Evolutionary conservation across 371 early-diverging fungal genomes (phyloP).

Genomic region (Mucor ambiguus): DNA sequence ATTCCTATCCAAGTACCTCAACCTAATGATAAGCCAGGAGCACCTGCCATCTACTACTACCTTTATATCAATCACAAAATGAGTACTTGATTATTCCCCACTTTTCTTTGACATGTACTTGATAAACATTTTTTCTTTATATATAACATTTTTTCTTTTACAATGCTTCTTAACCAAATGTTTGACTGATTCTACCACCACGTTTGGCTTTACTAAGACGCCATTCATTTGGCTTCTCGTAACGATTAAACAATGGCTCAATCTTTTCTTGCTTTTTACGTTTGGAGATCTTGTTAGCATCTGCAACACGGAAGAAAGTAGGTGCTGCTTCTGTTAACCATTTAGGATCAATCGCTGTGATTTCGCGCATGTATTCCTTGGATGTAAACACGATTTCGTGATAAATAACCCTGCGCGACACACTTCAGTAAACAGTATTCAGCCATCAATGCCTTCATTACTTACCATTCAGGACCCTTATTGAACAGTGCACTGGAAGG

Average conservation of each 20-base stretch:
- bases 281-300: constrained; percentile 89
- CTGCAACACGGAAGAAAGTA: constrained; percentile 93
- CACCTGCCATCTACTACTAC: constrained; percentile 38
- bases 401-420: constrained; percentile 83
- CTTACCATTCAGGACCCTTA: constrained; percentile 92
- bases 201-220: constrained; percentile 79
- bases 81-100: neutral
- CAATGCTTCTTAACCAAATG: constrained; percentile 59
- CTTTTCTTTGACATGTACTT: neutral
- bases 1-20: constrained; percentile 31
- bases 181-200: constrained; percentile 77
- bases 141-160: constrained; percentile 6
- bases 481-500: constrained; percentile 94
- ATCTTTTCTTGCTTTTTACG: constrained; percentile 92
- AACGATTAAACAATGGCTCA: constrained; percentile 93
- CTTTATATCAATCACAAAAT: constrained; percentile 27
- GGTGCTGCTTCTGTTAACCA: constrained; percentile 98
- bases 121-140: neutral
- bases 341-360: constrained; percentile 94
- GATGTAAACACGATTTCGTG: constrained; percentile 96
- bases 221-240: constrained; percentile 90
- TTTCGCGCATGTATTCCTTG: constrained; percentile 98
- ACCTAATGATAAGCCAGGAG: constrained; percentile 31
- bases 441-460: neutral
- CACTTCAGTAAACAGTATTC: neutral